A percentile compares a stretch with the other conserved stretches of the same genome.
Conservation (phyloP, 768 basidiomycete genomes). For the Hemileccinum rubropunctum region DNA sequence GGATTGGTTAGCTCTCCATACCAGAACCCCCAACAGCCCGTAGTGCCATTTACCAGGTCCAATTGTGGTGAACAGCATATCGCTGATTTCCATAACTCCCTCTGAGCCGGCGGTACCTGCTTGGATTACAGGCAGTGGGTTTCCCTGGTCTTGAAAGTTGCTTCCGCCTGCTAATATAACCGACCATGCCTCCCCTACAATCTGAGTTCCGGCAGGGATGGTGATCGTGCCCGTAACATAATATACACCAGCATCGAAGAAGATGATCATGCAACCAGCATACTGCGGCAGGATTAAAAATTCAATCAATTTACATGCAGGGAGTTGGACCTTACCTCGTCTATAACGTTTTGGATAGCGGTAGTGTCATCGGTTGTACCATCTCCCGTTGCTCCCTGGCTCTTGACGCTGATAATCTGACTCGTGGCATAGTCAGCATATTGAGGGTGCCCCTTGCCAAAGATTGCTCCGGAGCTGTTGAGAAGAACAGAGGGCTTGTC, state of each 20-base stretch:
- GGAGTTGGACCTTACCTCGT: slow-evolving; percentile 36
- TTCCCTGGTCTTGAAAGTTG: slow-evolving; percentile 37
- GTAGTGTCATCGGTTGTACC: slow-evolving; percentile 73
- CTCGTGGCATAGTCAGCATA: slow-evolving; percentile 56
- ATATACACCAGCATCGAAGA: slow-evolving; percentile 68
- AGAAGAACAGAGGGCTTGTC: slow-evolving; percentile 55
- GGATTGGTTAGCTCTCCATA: neutral
- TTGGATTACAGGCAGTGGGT: slow-evolving; percentile 42
- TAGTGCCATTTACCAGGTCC: slow-evolving; percentile 37
- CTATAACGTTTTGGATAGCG: slow-evolving; percentile 57
- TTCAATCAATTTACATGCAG: neutral
- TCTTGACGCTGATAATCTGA: slow-evolving; percentile 69
- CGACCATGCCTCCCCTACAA: slow-evolving; percentile 52
- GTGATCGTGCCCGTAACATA: slow-evolving; percentile 43
- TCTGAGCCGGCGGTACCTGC: slow-evolving; percentile 44
- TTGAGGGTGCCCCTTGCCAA: slow-evolving; percentile 63
- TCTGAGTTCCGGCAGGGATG: slow-evolving; percentile 45
- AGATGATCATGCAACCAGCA: slow-evolving; percentile 73
- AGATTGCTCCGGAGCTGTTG: slow-evolving; percentile 55
- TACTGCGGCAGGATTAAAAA: slow-evolving; percentile 38
- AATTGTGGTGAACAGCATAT: slow-evolving; percentile 57
- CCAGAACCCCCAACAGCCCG: neutral
- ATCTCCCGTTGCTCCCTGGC: slow-evolving; percentile 70
- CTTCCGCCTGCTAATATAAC: slow-evolving; percentile 43
- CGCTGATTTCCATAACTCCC: slow-evolving; percentile 61